Evolutionary conservation across 2,329 filamentous ascomycete species (phyloP), one percentile per base, ranked within the genome.

Genomic region (Arthroderma uncinatum): DNA sequence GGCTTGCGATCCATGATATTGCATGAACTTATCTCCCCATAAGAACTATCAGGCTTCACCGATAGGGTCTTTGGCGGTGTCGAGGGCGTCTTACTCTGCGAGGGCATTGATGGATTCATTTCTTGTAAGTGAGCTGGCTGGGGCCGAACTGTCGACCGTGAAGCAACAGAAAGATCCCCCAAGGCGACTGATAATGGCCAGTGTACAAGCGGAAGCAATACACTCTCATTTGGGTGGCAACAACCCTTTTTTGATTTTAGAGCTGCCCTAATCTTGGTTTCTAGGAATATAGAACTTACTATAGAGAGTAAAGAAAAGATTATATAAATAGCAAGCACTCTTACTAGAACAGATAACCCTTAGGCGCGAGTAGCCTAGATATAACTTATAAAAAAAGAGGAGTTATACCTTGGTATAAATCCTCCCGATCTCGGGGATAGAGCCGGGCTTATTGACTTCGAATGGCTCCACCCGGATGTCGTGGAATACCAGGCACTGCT

Each of bases 331-430:
- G 34, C 60, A 61, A 34, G 60, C 55, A 19, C 42, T 55, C 54
- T 61, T 61, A 39, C 53, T 61, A 2, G 60, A 59, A 30, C 23
- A 47, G 19, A 61, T 61, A 37, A 61, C 30, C 9, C 60, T 58
- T 1, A 55, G 58, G 6, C 37, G 42, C 3, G 40, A 10, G 3
- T 44, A 10, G 19, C 40, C 19, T 19, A 10, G 40, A 44, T 44
- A 19, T 30, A 30, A 12, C 50, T 61, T 58, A 33, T 61, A 61
- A 40, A 58, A 54, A 28, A 58, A 58, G n/a, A 61, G 28, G 19
- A 61, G 55, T 44, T 61, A 53, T 10, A 61, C 55, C 54, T 61
- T 58, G 8, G 60, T 55, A 40, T 61, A 55, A 9, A 61, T 44
- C 2, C 53, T 28, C 9, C 52, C 52, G 2, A 33, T 42, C 42